Conservation (phyloP, 768 basidiomycete genomes). For the Cystobasidium ongulense region DNA sequence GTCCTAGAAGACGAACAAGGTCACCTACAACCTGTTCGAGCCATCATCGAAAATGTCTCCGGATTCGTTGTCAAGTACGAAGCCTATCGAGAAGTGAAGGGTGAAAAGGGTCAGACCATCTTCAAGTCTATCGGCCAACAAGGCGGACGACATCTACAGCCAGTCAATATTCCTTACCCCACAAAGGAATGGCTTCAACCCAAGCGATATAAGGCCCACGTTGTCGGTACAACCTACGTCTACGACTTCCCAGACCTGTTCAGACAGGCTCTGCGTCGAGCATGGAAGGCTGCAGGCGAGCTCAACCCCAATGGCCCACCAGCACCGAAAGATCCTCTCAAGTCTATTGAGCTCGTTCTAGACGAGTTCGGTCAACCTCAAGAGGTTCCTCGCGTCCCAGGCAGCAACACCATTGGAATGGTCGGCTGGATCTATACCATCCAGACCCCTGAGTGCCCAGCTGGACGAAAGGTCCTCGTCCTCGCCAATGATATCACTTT, state of each 20-base stretch:
- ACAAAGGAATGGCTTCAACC: slow-evolving; percentile 98
- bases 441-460: slow-evolving; percentile 81
- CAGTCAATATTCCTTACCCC: slow-evolving; percentile 83
- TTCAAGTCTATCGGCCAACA: slow-evolving; percentile 97
- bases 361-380: slow-evolving; percentile 85
- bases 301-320: slow-evolving; percentile 60
- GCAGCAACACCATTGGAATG: slow-evolving; percentile 94
- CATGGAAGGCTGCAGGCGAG: slow-evolving; percentile 61
- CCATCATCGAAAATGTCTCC: slow-evolving; percentile 95
- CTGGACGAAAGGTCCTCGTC: slow-evolving; percentile 76
- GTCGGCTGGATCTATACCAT: slow-evolving; percentile 94
- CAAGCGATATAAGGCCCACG: slow-evolving; percentile 96
- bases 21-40: slow-evolving; percentile 89
- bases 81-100: slow-evolving; percentile 94
- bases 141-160: slow-evolving; percentile 90
- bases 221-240: slow-evolving; percentile 95
- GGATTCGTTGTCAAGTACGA: slow-evolving; percentile 98
- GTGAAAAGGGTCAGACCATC: slow-evolving; percentile 88
- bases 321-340: slow-evolving; percentile 67
- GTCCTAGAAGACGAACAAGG: slow-evolving; percentile 89
- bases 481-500: slow-evolving; percentile 98
- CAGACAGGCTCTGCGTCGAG: slow-evolving; percentile 87
- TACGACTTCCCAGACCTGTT: slow-evolving; percentile 99
- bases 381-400: slow-evolving; percentile 84
- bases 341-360: slow-evolving; percentile 80